Conservation (phyloP, 192 early-diverging fungal species). For the Pecoramyces ruminantium region DNA sequence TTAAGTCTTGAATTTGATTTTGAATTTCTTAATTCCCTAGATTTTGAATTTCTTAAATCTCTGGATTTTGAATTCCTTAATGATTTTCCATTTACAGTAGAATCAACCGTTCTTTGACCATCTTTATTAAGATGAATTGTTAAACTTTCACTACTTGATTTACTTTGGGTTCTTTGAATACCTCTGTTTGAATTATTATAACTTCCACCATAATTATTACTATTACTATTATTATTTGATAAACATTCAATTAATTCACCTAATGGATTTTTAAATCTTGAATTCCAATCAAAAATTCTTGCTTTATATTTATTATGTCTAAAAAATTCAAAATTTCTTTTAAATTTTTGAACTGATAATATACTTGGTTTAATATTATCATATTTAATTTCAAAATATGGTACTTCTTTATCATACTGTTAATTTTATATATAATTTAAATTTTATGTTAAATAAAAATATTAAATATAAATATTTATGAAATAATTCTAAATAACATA, state of each 20-base stretch:
- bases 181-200: too few relatives aligned
- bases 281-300: neutral
- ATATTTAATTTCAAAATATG: neutral
- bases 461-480: too few relatives aligned
- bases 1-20: neutral
- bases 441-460: too few relatives aligned
- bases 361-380: neutral
- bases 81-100: neutral
- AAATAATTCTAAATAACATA: too few relatives aligned
- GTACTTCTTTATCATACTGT: neutral
- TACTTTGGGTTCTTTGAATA: too few relatives aligned
- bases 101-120: neutral
- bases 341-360: neutral
- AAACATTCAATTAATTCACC: neutral
- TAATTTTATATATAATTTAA: too few relatives aligned
- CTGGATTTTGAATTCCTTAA: neutral
- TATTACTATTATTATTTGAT: too few relatives aligned
- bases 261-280: neutral
- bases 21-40: neutral
- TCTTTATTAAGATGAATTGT: neutral
- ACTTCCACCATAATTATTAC: too few relatives aligned
- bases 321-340: neutral
- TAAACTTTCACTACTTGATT: neutral
- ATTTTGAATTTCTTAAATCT: neutral
- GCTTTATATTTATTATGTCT: neutral